These are phyloP conservation scores for Thalassia testudinum DNA, from an alignment of 116 monocot genomes.

Conservation along the genomic window DNA sequence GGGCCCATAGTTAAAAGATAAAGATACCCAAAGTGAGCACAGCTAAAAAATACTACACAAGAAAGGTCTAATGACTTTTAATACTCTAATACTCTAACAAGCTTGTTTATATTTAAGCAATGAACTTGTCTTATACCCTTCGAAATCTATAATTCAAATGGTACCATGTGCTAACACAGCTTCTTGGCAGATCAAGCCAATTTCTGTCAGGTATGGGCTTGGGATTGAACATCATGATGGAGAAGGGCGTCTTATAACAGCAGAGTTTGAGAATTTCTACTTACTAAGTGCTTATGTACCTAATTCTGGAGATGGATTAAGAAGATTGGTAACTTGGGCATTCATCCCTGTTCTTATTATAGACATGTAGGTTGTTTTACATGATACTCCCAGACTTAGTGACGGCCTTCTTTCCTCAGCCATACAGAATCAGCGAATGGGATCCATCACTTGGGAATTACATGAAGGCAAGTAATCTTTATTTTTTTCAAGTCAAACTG, in stretches of 20 bases:
- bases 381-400: neutral
- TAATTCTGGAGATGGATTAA: slow-evolving; percentile 92
- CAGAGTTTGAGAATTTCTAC: slow-evolving; percentile 80
- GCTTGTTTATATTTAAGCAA: no score
- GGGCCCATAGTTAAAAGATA: no score
- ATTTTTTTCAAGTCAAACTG: neutral
- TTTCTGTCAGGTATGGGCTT: slow-evolving; percentile 89
- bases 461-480: slow-evolving; percentile 56
- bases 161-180: no score
- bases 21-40: no score
- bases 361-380: slow-evolving; percentile 12
- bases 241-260: slow-evolving; percentile 82
- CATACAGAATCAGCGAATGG: slow-evolving; percentile 82
- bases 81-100: no score
- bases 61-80: no score
- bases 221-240: slow-evolving; percentile 75
- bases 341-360: slow-evolving; percentile 5
- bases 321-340: slow-evolving; percentile 54
- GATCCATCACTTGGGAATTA: slow-evolving; percentile 75
- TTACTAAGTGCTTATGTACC: slow-evolving; percentile 77
- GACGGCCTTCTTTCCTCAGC: slow-evolving; percentile 22
- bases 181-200: slow-evolving; percentile 70
- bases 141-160: no score
- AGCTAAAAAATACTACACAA: no score
- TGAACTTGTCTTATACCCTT: no score